These are phyloP conservation scores for Vachellia pachyceras DNA, from an alignment of 306 rosid genomes.

Conservation along the genomic window DNA sequence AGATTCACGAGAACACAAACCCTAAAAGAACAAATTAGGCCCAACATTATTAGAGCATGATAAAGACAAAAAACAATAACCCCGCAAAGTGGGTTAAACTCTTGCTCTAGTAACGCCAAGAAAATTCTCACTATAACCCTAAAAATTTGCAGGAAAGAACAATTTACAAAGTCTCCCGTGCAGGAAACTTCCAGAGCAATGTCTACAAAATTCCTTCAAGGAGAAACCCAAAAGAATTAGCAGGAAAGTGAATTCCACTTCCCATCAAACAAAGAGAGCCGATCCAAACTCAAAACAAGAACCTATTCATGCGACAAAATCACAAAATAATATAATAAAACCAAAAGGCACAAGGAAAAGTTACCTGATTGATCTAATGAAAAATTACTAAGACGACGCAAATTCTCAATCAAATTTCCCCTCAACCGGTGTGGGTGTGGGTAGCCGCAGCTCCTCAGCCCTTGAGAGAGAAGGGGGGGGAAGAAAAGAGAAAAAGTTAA, in stretches of 20 bases:
- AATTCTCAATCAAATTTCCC: not conserved
- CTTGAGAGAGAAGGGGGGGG: not conserved
- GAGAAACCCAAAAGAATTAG: not conserved
- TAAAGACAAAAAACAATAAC: not conserved
- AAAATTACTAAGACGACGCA: not conserved
- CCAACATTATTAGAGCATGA: constrained; percentile 22
- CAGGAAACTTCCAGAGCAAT: constrained; percentile 18
- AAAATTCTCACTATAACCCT: not conserved
- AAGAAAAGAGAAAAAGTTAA: constrained; percentile 5
- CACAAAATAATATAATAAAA: not conserved
- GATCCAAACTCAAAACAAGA: constrained; percentile 21
- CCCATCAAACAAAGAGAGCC: not conserved
- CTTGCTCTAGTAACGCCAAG: constrained; percentile 1
- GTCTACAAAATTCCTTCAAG: constrained; percentile 13
- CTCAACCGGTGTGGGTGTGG: not conserved
- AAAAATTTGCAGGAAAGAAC: not conserved
- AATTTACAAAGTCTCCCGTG: constrained; percentile 22
- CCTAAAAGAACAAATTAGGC: constrained; percentile 27
- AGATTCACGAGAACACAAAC: constrained; percentile 28
- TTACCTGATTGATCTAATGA: constrained; percentile 16
- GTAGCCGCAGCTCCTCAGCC: constrained; percentile 7
- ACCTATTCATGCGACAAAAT: not conserved
- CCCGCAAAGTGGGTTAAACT: not conserved
- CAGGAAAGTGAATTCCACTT: not conserved
- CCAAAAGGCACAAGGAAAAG: not conserved